Percentiles rank a stretch among this genome's conserved stretches.
phyloP scores from a whole-genome alignment of 768 basidiomycete genomes.

The Termitomyces titanicus region DNA sequence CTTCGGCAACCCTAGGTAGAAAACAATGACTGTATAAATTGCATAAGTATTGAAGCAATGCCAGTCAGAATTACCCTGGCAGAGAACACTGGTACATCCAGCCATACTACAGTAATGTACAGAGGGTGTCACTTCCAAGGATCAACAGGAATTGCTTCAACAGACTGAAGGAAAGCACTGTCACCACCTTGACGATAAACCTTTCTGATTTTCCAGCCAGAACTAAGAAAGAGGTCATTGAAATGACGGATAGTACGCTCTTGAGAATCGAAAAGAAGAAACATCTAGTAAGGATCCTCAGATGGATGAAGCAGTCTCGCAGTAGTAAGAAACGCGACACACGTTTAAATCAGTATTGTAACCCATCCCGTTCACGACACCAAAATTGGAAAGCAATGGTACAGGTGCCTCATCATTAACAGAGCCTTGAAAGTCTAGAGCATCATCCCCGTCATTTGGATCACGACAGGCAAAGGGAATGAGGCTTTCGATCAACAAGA shows the following conservation, averaged over 20 bases:
- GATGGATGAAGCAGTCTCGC: neutral
- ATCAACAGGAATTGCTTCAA: too few species aligned
- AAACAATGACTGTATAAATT: too few species aligned
- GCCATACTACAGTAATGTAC: too few species aligned
- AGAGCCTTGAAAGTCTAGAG: slow-evolving; percentile 21
- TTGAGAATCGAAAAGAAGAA: slow-evolving; percentile 31
- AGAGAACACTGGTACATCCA: too few species aligned
- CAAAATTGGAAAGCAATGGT: slow-evolving; percentile 36
- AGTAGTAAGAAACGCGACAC: slow-evolving; percentile 8
- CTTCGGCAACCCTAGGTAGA: too few species aligned
- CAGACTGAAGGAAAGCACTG: too few species aligned
- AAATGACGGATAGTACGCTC: slow-evolving; percentile 34
- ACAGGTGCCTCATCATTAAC: slow-evolving; percentile 9
- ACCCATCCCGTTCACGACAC: slow-evolving; percentile 30
- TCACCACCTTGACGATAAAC: too few species aligned
- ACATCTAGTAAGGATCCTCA: slow-evolving; percentile 26
- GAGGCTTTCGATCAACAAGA: slow-evolving; percentile 8
- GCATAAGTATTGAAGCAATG: too few species aligned
- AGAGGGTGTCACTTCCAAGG: too few species aligned
- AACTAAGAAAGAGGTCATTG: slow-evolving; percentile 18
- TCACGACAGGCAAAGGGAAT: slow-evolving; percentile 6
- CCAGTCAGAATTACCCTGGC: too few species aligned
- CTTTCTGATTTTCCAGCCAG: slow-evolving; percentile 30
- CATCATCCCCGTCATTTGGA: neutral
- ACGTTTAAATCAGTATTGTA: slow-evolving; percentile 34